Conservation (phyloP, 1,284 basidiomycete species). For the Coriolopsis trogii region DNA sequence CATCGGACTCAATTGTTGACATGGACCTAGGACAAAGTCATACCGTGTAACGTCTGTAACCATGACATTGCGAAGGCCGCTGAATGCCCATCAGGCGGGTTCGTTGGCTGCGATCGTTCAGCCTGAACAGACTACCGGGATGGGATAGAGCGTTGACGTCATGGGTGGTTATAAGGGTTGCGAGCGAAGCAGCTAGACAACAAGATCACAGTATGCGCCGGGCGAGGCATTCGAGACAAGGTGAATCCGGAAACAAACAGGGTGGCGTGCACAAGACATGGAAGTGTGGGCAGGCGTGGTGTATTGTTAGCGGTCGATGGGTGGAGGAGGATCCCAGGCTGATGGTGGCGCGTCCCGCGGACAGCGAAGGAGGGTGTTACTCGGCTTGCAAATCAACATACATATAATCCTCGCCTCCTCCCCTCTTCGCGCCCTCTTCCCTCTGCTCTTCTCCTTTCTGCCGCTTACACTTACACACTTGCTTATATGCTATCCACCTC, state of each 20-base stretch:
- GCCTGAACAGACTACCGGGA: too few relatives aligned
- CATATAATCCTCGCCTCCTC: not conserved
- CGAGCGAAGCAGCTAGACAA: too few relatives aligned
- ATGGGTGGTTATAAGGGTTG: too few relatives aligned
- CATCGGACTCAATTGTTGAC: too few relatives aligned
- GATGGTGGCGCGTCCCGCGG: constrained; percentile 22
- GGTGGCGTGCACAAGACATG: not conserved
- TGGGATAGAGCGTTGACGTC: too few relatives aligned
- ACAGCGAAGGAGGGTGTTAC: constrained; percentile 11
- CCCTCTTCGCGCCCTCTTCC: not conserved
- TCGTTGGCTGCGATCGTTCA: too few relatives aligned
- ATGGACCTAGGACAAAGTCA: too few relatives aligned
- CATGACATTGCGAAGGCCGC: too few relatives aligned
- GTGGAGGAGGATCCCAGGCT: constrained; percentile 6
- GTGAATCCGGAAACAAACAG: not conserved
- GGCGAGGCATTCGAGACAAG: not conserved
- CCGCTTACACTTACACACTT: too few relatives aligned
- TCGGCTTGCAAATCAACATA: constrained; percentile 20
- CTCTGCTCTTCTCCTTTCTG: not conserved
- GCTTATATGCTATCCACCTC: not conserved
- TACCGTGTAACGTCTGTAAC: too few relatives aligned
- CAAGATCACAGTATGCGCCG: too few relatives aligned
- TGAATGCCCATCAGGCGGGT: too few relatives aligned
- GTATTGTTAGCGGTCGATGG: constrained; percentile 10
- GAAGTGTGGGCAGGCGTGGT: not conserved